phyloP scores from a whole-genome alignment of 345 rosid genomes.

The Camelina laxa region DNA sequence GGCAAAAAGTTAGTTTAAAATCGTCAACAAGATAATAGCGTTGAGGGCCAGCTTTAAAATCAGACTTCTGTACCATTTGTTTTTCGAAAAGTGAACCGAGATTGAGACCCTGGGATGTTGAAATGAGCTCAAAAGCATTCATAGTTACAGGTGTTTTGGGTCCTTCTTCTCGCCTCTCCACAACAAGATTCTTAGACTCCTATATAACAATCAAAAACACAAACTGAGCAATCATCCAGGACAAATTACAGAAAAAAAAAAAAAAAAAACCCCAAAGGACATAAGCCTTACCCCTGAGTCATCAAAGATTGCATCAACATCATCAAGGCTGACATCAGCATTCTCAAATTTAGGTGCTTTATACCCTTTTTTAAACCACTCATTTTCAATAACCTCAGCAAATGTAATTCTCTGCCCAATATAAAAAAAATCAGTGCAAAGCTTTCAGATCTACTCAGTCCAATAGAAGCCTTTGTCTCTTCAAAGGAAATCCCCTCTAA shows the following conservation, averaged over 20 bases:
- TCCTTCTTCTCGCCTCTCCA: conserved; percentile 84
- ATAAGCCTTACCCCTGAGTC: conserved; percentile 66
- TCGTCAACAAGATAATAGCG: background rate
- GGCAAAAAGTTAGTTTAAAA: background rate
- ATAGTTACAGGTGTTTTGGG: conserved; percentile 72
- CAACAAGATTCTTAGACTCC: conserved; percentile 78
- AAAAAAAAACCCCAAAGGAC: background rate
- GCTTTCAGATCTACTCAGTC: background rate
- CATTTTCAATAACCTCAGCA: conserved; percentile 83
- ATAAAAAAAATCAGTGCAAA: conserved; percentile 3
- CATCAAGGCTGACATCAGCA: conserved; percentile 75
- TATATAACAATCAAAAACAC: conserved; percentile 47
- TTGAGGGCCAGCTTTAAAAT: background rate
- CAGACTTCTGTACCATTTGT: conserved; percentile 68
- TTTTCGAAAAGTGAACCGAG: conserved; percentile 92
- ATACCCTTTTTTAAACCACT: conserved; percentile 98
- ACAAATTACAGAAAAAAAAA: background rate
- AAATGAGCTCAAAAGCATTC: conserved; percentile 99
- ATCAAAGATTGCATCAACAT: conserved; percentile 81
- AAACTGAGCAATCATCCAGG: conserved; percentile 31
- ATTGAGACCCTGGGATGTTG: conserved; percentile 97
- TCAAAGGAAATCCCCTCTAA: conserved; percentile 7
- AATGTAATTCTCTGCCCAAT: conserved; percentile 79
- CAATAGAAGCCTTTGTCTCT: background rate
- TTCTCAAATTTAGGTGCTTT: conserved; percentile 83